phyloP scores from a whole-genome alignment of 306 rosid species.

The Calophaca sinica region DNA sequence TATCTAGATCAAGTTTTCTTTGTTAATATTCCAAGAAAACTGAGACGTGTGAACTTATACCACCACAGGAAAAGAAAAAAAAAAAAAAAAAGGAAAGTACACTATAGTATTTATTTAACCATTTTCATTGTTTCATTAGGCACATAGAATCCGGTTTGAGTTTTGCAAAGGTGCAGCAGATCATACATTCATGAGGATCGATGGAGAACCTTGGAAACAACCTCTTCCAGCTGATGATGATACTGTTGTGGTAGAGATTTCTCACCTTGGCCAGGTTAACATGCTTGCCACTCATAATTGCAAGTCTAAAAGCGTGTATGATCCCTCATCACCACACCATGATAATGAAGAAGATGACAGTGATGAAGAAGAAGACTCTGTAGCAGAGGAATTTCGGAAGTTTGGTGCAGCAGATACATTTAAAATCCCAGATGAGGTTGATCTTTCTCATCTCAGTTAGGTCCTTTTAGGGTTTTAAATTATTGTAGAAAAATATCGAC shows the following conservation, averaged over 20 bases:
- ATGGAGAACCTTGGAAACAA: conserved; percentile 99
- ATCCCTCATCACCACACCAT: conserved; percentile 52
- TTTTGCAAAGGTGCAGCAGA: conserved; percentile 78
- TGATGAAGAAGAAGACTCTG: conserved; percentile 51
- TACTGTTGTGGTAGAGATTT: conserved; percentile 83
- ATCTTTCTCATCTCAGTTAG: conserved; percentile 77
- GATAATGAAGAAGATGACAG: conserved; percentile 60
- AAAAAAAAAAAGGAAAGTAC: neutral
- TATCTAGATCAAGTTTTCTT: neutral
- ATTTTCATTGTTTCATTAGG: conserved; percentile 54
- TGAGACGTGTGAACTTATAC: neutral
- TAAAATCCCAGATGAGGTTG: conserved; percentile 75
- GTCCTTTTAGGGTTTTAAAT: neutral
- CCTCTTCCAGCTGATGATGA: conserved; percentile 88
- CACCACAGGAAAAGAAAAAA: neutral
- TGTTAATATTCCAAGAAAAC: conserved; percentile 1
- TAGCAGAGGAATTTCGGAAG: conserved; percentile 78
- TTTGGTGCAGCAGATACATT: conserved; percentile 95
- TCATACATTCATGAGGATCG: conserved; percentile 90
- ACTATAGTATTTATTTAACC: neutral
- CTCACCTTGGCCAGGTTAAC: conserved; percentile 92
- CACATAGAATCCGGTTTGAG: conserved; percentile 75
- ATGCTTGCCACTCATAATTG: conserved; percentile 76
- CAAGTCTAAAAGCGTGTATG: conserved; percentile 63
- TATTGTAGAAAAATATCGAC: neutral